These are phyloP conservation scores for Naganishia onofrii DNA, from an alignment of 768 basidiomycete species.

Conservation along the genomic window DNA sequence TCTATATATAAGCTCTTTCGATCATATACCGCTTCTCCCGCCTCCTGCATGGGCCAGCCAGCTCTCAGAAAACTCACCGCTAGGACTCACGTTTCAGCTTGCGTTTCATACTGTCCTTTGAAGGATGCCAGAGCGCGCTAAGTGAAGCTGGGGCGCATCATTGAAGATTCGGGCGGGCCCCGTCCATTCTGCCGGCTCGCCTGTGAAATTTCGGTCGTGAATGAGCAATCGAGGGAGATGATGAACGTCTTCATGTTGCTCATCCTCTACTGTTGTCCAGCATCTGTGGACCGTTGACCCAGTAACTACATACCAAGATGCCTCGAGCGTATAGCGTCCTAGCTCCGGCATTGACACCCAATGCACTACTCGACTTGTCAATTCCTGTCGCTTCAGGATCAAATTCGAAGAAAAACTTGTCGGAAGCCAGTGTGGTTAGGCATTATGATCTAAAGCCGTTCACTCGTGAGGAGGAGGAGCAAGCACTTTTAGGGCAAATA, in stretches of 20 bases:
- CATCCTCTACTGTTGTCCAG: too few relatives aligned
- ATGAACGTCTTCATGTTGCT: too few relatives aligned
- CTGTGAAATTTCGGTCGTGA: conserved; percentile 12
- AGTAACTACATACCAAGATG: conserved; percentile 29
- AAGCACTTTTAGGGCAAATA: conserved; percentile 35
- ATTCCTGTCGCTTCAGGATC: conserved; percentile 13
- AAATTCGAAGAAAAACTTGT: conserved; percentile 13
- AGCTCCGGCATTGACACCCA: conserved; percentile 46
- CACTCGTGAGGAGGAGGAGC: conserved; percentile 34
- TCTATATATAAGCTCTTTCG: neutral
- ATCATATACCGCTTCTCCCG: too few relatives aligned
- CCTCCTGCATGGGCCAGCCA: too few relatives aligned
- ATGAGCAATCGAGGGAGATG: neutral
- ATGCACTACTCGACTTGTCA: conserved; percentile 41
- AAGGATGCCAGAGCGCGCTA: neutral
- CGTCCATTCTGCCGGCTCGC: neutral
- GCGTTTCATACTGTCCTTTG: neutral
- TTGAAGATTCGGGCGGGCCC: neutral
- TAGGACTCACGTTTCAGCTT: too few relatives aligned
- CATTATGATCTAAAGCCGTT: conserved; percentile 35
- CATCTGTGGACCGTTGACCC: too few relatives aligned
- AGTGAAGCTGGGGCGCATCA: neutral
- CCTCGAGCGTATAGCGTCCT: conserved; percentile 39
- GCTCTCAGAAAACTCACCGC: too few relatives aligned
- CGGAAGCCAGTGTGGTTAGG: conserved; percentile 39